Evolutionary conservation across 2,329 filamentous ascomycete genomes (phyloP).

Genomic region (Fusarium gaditjirri): DNA sequence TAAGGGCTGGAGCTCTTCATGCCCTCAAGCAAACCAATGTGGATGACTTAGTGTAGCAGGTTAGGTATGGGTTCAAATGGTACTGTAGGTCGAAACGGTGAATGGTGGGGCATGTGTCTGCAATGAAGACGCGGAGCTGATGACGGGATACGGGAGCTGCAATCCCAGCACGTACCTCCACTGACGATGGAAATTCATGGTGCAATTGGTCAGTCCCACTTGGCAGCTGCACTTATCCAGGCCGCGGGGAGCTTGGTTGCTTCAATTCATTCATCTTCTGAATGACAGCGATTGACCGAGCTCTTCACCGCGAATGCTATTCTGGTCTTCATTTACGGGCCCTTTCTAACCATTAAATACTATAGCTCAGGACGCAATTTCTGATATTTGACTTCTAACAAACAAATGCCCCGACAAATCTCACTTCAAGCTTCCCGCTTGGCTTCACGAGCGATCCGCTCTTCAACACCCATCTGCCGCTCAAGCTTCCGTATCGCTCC

Average conservation of each 20-base stretch:
- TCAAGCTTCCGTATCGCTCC: conserved; percentile 36
- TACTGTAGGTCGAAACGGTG: conserved; percentile 11
- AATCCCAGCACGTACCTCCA: conserved; percentile 34
- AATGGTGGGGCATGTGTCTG: conserved; percentile 37
- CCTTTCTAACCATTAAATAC: not conserved
- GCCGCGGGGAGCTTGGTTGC: conserved; percentile 27
- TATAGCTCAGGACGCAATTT: not conserved
- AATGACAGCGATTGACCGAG: conserved; percentile 19
- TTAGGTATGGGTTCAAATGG: not conserved
- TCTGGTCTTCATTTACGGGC: not conserved
- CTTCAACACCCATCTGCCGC: conserved; percentile 35
- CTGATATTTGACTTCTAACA: not conserved
- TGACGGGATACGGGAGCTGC: conserved; percentile 20
- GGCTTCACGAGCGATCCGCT: conserved; percentile 49
- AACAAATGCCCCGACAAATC: conserved; percentile 48
- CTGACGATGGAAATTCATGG: not conserved
- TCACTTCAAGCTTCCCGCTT: conserved; percentile 53
- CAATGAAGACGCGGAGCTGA: conserved; percentile 23
- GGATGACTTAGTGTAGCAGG: not conserved
- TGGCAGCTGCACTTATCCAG: conserved; percentile 20
- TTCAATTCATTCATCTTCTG: conserved; percentile 14
- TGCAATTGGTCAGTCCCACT: conserved; percentile 22
- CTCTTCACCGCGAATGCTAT: not conserved
- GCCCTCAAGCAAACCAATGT: conserved; percentile 1
- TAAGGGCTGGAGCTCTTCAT: conserved; percentile 36